Evolutionary conservation across 352 stramenopile genomes (phyloP), one percentile per base, ranked within the genome.

Genomic region (Plasmopara halstedii): DNA sequence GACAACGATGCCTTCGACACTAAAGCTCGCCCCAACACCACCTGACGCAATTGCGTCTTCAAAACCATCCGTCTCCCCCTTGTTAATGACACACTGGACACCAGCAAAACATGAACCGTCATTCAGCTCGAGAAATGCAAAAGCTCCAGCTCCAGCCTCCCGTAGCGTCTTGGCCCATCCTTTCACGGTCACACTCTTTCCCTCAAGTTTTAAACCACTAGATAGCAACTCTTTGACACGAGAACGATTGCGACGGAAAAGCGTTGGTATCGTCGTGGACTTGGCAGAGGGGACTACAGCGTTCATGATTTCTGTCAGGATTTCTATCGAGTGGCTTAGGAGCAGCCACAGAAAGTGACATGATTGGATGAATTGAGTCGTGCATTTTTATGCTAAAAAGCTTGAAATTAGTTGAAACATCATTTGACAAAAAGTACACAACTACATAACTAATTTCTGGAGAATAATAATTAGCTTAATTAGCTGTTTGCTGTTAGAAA

Each of bases 101-200:
- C 74, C 80, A 27, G 66, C 60, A 41, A 92, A 83, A 60, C 69
- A 88, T 40, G 88, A 97, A 42, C 95, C 95, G 57, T 98, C 95
- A 67, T 95, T 97, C 36, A 98, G 58, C 66, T 97, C 90, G 25
- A 98, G 62, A 62, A 98, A 98, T 34, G 91, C 70, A 35, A 98
- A 83, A 31, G 88, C 73, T 25, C 84, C 87, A 33, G 94, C 93
- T 39, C 81, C 83, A 9, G 83, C 88, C 43, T 94, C 81, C 8
- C 92, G 83, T 25, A 94, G 60, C 22, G 91, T 98, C 58, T 95
- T 88, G 33, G 86, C 77, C 95, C 95, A 98, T 21, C 94, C 95
- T 56, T 93, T 94, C 48, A 98, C 84, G 10, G 75, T 94, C 23
- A 97, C 75, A 19, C 67, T 87, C 64, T 96, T 57, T 27, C 85